Base-by-base conservation (phyloP, 306 rosid species). In the Lathyrus oleraceus region DNA sequence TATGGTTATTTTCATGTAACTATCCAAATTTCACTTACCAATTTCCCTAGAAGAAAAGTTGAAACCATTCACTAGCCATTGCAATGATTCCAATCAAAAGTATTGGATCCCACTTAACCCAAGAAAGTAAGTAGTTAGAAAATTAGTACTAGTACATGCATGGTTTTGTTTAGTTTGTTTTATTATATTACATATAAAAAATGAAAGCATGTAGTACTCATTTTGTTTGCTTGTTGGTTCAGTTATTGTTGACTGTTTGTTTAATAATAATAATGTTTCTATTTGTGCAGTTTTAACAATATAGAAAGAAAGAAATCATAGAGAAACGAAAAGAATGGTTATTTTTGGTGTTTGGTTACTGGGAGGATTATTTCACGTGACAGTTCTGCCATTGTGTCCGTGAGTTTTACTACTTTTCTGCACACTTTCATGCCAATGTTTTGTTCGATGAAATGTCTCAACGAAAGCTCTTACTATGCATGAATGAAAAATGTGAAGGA, bases 301-400 rank as follows among this genome's bases (percentile, higher is more conserved):
- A 79, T 74, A 79, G 71, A 73, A 53, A 53, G 60, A 12, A 53
- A 57, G 63, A 57, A 57, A 57, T 67, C 79, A 74, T 79, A 79
- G 83, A 74, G 79, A 68, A 49, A 43, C 10, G 70, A 69, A 61
- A 79, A 73, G 76, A 68, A 79, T 74, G 79, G 79, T 73, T 79
- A 67, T 73, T 67, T 63, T 38, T 70, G 42, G 72, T 21, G 10
- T 52, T 52, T n/a, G 60, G 27, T 39, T 38, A 25, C 58, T 56
- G 81, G 35, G 39, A 35, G 28, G 70, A 70, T 67, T 66, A 60
- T 48, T 73, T 73, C 85, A 73, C 77, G 85, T 81, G 82, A 74
- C 39, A 56, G 51, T 61, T 36, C 85, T 77, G 82, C 19, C 62
- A 67, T 3, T 2, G 66, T 81, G 78, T 76, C 85, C 78, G 76